Evolutionary conservation across 257 asterid genomes (phyloP), one percentile per base, ranked within the genome.

Genomic region (Mitragyna speciosa): DNA sequence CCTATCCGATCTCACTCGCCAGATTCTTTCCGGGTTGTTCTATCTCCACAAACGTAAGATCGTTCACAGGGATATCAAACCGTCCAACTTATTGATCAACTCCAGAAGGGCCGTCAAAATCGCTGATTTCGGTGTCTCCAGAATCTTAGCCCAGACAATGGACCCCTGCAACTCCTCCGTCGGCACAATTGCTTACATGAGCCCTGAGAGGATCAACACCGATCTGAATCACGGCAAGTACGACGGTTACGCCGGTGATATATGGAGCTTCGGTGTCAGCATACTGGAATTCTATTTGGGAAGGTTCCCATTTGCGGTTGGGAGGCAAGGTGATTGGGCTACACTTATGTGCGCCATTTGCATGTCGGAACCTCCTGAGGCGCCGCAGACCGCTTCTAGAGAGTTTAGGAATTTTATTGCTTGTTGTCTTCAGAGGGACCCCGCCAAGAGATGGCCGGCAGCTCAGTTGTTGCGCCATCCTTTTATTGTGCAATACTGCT

Each of bases 241-340:
- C 72, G 92, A 94, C 52, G 97, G 98, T 0, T 92, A 91, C 43
- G 97, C 97, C 0, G 98, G 98, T 6, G 98, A 94, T 79, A 92
- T 94, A 52, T 94, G 98, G 98, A 92, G 98, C 51, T 79, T 94
- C 16, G 98, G 98, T 0, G 97, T 94, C 61, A 94, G 98, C 89
- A 89, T 92, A 58, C 86, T 94, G 31, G 98, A 94, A 81, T 92
- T 94, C 74, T 94, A 92, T 71, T 76, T 94, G 83, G 98, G 98
- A 1, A 87, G 82, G 43, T 92, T 91, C 69, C 98, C 97, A 0
- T 94, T 94, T 79, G 73, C 89, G 9, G 97, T 88, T 1, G 96
- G 92, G 1, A 84, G 97, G 83, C 94, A 88, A 79, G 97, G 98
- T 1, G 98, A 94, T 82, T 94, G 98, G 98, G 98, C 98, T 1